A percentile compares a stretch with the other conserved stretches of the same genome.
phyloP scores from a whole-genome alignment of 768 basidiomycete species.

The Termitomyces sp. region DNA sequence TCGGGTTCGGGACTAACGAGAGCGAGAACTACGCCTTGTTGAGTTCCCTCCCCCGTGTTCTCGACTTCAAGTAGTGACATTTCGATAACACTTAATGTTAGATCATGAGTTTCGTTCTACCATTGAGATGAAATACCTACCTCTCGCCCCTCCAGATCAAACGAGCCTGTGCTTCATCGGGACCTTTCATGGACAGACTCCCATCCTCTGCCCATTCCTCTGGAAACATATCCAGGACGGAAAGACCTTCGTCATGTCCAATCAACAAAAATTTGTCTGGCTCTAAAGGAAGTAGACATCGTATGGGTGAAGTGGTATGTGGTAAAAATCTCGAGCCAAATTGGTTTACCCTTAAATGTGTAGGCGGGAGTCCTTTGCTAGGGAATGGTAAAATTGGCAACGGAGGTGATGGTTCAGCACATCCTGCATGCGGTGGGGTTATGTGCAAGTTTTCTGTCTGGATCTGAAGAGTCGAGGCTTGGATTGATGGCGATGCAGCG shows the following conservation, averaged over 20 bases:
- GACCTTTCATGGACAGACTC: conserved; percentile 49
- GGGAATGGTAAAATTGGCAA: conserved; percentile 40
- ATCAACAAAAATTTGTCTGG: conserved; percentile 67
- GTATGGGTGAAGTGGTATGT: conserved; percentile 72
- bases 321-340: conserved; percentile 88
- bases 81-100: conserved; percentile 60
- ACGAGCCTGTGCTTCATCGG: conserved; percentile 66
- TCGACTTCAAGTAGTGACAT: conserved; percentile 74
- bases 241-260: conserved; percentile 77
- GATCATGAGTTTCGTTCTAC: not conserved
- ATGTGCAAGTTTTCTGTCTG: conserved; percentile 39
- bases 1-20: conserved; percentile 66
- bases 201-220: conserved; percentile 61
- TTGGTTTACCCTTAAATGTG: conserved; percentile 65
- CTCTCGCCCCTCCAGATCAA: conserved; percentile 77
- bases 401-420: conserved; percentile 26
- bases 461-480: conserved; percentile 28
- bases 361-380: conserved; percentile 53
- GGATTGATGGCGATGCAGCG: conserved; percentile 10
- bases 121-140: conserved; percentile 36
- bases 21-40: conserved; percentile 74
- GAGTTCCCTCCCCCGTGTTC: conserved; percentile 42
- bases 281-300: conserved; percentile 68
- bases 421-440: conserved; percentile 20
- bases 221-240: conserved; percentile 81